phyloP scores from a whole-genome alignment of 2,329 filamentous ascomycete species.

The Elsinoe australis region DNA sequence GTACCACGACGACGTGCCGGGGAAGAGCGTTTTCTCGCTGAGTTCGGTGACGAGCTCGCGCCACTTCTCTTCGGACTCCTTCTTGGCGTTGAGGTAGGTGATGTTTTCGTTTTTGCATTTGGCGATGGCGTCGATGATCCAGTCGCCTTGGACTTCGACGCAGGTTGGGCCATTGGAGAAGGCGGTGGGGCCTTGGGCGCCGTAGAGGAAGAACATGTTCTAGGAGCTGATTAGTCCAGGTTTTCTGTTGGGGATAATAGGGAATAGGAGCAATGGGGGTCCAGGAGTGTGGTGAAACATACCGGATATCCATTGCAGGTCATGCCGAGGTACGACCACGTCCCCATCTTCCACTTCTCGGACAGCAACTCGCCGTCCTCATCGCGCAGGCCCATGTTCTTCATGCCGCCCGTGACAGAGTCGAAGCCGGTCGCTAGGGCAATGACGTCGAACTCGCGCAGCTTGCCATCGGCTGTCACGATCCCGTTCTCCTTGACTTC shows the following conservation, averaged over 20 bases:
- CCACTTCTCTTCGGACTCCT: constrained; percentile 39
- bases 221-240: neutral
- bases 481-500: constrained; percentile 40
- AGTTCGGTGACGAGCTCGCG: constrained; percentile 33
- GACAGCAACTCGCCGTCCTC: constrained; percentile 32
- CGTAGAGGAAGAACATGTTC: constrained; percentile 34
- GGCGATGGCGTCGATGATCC: constrained; percentile 38
- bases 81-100: constrained; percentile 35
- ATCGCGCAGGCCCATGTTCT: constrained; percentile 32
- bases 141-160: constrained; percentile 40
- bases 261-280: neutral
- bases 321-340: constrained; percentile 39
- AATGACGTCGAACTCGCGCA: constrained; percentile 41
- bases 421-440: constrained; percentile 43
- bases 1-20: constrained; percentile 37
- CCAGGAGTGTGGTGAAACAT: neutral
- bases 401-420: constrained; percentile 41
- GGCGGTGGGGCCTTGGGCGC: constrained; percentile 41
- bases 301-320: constrained; percentile 33
- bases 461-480: constrained; percentile 35
- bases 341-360: constrained; percentile 39
- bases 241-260: neutral
- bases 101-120: constrained; percentile 33
- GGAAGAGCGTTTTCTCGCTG: constrained; percentile 37
- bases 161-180: constrained; percentile 42